These are phyloP conservation scores for Carallia pectinifolia DNA, from an alignment of 345 rosid species.

Conservation along the genomic window DNA sequence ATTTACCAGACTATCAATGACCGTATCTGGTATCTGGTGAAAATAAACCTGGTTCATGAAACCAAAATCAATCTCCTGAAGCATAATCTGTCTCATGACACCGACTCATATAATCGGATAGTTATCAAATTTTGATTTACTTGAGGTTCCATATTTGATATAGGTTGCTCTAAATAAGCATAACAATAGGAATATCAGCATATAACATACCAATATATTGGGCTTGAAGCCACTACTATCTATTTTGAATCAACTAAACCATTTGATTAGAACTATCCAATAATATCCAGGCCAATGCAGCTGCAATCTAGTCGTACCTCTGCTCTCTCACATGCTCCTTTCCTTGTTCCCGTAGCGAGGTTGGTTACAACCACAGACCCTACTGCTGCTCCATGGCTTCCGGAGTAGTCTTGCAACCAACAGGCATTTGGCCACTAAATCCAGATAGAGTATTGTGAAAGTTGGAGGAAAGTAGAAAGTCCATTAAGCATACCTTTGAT, in stretches of 20 bases:
- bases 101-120: not conserved
- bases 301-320: conserved; percentile 19
- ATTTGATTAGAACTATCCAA: not conserved
- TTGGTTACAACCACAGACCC: conserved; percentile 30
- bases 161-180: not conserved
- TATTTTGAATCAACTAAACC: not conserved
- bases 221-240: not conserved
- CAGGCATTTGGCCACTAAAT: conserved; percentile 8
- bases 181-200: too few relatives aligned
- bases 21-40: conserved; percentile 20
- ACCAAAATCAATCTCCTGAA: not conserved
- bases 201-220: too few relatives aligned
- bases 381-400: conserved; percentile 28
- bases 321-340: conserved; percentile 29
- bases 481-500: conserved; percentile 26
- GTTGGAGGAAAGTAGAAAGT: not conserved
- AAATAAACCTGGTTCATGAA: conserved; percentile 18
- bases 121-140: not conserved
- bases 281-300: not conserved
- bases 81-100: not conserved
- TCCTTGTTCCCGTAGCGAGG: conserved; percentile 26
- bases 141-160: not conserved
- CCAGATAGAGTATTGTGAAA: not conserved
- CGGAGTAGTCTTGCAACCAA: conserved; percentile 25
- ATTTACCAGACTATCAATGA: conserved; percentile 28